Evolutionary conservation across 176 grass and related monocot genomes (phyloP).

Genomic region (Aegilops umbellulata): DNA sequence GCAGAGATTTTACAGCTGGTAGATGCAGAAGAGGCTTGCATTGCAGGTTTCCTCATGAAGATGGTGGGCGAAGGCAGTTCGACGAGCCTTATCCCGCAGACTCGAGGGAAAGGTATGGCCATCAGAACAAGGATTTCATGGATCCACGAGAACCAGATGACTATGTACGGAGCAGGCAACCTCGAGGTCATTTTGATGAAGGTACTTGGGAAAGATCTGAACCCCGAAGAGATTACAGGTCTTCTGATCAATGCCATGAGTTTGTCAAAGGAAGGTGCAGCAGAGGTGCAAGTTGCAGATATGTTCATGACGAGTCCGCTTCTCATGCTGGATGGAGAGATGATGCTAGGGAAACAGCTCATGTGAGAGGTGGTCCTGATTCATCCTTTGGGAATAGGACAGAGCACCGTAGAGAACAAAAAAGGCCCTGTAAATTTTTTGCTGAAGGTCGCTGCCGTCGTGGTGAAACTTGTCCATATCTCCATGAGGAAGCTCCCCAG

Average conservation of each 20-base stretch:
- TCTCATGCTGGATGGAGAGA: conserved; percentile 71
- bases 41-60: conserved; percentile 86
- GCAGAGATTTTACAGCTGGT: conserved; percentile 86
- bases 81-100: conserved; percentile 47
- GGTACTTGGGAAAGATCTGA: conserved; percentile 59
- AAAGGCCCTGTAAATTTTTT: conserved; percentile 85
- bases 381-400: conserved; percentile 51
- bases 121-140: conserved; percentile 53
- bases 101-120: conserved; percentile 52
- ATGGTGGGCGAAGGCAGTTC: conserved; percentile 49
- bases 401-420: conserved; percentile 58
- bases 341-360: conserved; percentile 45
- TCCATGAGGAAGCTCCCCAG: conserved; percentile 56
- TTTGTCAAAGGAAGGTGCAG: conserved; percentile 83
- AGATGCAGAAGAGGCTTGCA: conserved; percentile 74
- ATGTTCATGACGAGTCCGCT: conserved; percentile 64
- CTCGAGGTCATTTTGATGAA: conserved; percentile 59
- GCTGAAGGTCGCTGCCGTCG: conserved; percentile 68
- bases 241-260: conserved; percentile 68
- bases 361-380: conserved; percentile 55
- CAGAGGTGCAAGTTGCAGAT: conserved; percentile 72
- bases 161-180: conserved; percentile 48
- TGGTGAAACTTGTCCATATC: conserved; percentile 74
- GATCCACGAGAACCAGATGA: conserved; percentile 65
- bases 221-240: conserved; percentile 43